A percentile compares a stretch with the other conserved stretches of the same genome.
Evolutionary conservation across 2,329 filamentous ascomycete species (phyloP).

Genomic region (Penicillium italicum): DNA sequence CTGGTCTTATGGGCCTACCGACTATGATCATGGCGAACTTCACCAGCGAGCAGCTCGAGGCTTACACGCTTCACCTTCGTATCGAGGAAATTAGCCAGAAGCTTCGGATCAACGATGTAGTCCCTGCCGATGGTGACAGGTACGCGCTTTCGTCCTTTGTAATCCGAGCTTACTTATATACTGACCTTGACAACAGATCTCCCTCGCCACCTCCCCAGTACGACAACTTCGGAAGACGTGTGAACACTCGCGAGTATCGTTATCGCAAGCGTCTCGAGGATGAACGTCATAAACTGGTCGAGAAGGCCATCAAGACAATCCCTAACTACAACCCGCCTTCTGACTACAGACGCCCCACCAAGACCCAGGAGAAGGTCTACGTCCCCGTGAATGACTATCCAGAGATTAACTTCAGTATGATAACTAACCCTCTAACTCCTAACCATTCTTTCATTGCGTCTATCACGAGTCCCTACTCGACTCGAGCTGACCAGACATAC

Average conservation of each 20-base stretch:
- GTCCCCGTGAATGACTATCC: constrained; percentile 99
- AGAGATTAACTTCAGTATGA: constrained; percentile 99
- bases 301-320: constrained; percentile 99
- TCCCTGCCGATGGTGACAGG: constrained; percentile 94
- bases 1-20: constrained; percentile 92
- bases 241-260: constrained; percentile 97
- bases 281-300: constrained; percentile 96
- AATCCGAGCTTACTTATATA: constrained; percentile 11
- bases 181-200: constrained; percentile 58
- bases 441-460: constrained; percentile 51
- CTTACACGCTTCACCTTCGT: constrained; percentile 90
- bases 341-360: constrained; percentile 97
- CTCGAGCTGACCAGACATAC: constrained; percentile 39
- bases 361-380: constrained; percentile 99
- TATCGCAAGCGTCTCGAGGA: constrained; percentile 98
- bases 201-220: constrained; percentile 95
- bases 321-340: constrained; percentile 98
- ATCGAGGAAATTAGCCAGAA: constrained; percentile 99
- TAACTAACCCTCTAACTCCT: constrained; percentile 97
- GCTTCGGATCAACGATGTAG: constrained; percentile 97
- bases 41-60: constrained; percentile 97
- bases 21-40: constrained; percentile 96
- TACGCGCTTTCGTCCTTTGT: constrained; percentile 41
- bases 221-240: constrained; percentile 98
- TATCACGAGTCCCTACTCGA: constrained; percentile 43